Conservation (phyloP, 257 asterid species). For the Jasminum sambac region DNA sequence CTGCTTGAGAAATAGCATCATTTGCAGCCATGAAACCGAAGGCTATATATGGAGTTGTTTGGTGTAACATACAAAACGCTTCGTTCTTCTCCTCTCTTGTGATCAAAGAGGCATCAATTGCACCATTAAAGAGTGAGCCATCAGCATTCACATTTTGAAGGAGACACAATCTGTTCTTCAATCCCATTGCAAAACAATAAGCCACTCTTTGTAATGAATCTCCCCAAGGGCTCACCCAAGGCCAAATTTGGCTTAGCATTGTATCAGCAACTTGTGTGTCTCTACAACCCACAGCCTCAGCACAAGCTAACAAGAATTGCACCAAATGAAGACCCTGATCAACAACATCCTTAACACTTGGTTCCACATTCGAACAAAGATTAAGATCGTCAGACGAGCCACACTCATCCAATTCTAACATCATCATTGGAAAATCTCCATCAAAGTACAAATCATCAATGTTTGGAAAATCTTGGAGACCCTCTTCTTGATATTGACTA, state of each 20-base stretch:
- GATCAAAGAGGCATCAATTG: conserved; percentile 18
- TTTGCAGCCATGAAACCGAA: conserved; percentile 61
- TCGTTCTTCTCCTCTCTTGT: conserved; percentile 36
- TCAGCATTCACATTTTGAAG: conserved; percentile 39
- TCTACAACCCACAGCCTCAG: conserved; percentile 67
- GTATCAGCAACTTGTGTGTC: conserved; percentile 47
- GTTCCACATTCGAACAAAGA: conserved; percentile 11
- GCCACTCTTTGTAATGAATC: conserved; percentile 60
- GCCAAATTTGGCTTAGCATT: conserved; percentile 47
- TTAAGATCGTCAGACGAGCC: conserved; percentile 25
- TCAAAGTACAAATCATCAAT: conserved; percentile 19
- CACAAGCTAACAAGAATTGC: conserved; percentile 58
- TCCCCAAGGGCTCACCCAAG: conserved; percentile 44
- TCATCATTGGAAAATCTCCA: conserved; percentile 21
- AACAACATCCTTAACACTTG: conserved; percentile 24
- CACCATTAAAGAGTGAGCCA: conserved; percentile 28
- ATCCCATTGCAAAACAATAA: conserved; percentile 48
- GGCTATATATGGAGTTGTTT: conserved; percentile 48
- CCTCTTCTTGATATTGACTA: conserved; percentile 25
- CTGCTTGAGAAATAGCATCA: conserved; percentile 50
- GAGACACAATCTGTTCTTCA: conserved; percentile 40
- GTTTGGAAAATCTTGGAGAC: conserved; percentile 16
- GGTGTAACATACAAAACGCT: conserved; percentile 45
- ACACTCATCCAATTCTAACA: conserved; percentile 10
- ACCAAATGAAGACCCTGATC: conserved; percentile 63